Evolutionary conservation across 1,284 basidiomycete species (phyloP), one percentile per base, ranked within the genome.

Genomic region (Ceratobasidium sp.): DNA sequence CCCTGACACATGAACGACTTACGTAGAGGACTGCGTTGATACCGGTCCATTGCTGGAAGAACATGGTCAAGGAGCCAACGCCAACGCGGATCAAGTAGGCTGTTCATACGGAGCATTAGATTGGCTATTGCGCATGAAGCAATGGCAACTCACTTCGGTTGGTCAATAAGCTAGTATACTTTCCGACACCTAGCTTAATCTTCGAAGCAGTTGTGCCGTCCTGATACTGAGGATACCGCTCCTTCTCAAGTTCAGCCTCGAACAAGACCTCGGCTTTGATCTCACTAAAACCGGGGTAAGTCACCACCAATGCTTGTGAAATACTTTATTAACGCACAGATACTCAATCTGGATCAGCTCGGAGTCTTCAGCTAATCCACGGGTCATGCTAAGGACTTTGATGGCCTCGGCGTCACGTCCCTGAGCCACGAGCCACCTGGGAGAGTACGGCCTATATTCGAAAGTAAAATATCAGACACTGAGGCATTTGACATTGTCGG

Each of bases 241-340:
- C 81, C 68, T 86, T 86, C 1, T 87, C 87, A 0, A 86, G 88
- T 83, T 94, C 92, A 80, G 89, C 87, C 83, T 94, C 92, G 79
- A 94, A 94, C 2, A 93, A 81, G 81, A 91, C 87, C 82, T 95
- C 92, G 0, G 93, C 93, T 80, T 92, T 92, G 84, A 96, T 92
- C 82, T 94, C 93, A 77, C 90, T 92, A 67, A 41, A 2, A n/a
- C 8, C 48, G 3, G 20, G 16, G 46, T 68, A 5, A 52, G 38
- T 52, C 27, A 30, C 23, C 10, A 27, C 12, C 44, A 70, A 27
- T 3, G 62, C 23, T n/a, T n/a, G 10, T 30, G 18, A 23, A 20
- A 67, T 27, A 23, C 12, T 18, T 41, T 27, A 65, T 55, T 23
- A 75, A 85, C 89, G 79, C 65, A 91, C 89, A 94, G 86, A 85